A percentile compares a stretch with the other conserved stretches of the same genome.
These are phyloP conservation scores for Macrolepiota albuminosa DNA, from an alignment of 768 basidiomycete species.

Conservation along the genomic window DNA sequence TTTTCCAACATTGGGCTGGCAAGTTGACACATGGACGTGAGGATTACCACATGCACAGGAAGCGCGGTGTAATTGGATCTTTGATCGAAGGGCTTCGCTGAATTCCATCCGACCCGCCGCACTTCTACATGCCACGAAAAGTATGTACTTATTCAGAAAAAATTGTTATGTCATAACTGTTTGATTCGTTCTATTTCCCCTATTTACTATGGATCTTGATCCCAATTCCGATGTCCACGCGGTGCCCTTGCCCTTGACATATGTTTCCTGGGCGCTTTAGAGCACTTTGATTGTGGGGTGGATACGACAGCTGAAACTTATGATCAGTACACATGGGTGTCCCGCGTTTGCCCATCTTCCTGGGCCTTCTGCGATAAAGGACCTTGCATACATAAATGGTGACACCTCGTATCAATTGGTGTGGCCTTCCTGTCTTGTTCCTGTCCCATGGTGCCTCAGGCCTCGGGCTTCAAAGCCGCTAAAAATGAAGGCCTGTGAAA, in stretches of 20 bases:
- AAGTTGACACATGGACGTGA: not conserved
- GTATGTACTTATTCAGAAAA: not conserved
- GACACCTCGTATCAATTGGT: too few relatives aligned
- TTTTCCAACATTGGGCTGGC: not conserved
- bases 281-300: not conserved
- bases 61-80: constrained; percentile 10
- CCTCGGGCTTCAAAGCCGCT: not conserved
- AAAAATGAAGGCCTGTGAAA: not conserved
- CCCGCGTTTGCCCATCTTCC: not conserved
- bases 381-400: not conserved
- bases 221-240: not conserved
- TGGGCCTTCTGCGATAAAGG: not conserved
- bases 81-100: constrained; percentile 8
- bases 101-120: not conserved
- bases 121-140: not conserved
- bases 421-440: not conserved
- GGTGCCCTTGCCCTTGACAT: not conserved
- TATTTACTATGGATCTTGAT: not conserved
- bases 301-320: not conserved
- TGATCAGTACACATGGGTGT: not conserved
- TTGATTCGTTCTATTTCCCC: not conserved
- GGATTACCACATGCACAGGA: not conserved
- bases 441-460: not conserved
- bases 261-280: not conserved
- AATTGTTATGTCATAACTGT: not conserved